Evolutionary conservation across 495 filamentous ascomycete species (phyloP), one percentile per base, ranked within the genome.

Genomic region (Neurospora terricola): DNA sequence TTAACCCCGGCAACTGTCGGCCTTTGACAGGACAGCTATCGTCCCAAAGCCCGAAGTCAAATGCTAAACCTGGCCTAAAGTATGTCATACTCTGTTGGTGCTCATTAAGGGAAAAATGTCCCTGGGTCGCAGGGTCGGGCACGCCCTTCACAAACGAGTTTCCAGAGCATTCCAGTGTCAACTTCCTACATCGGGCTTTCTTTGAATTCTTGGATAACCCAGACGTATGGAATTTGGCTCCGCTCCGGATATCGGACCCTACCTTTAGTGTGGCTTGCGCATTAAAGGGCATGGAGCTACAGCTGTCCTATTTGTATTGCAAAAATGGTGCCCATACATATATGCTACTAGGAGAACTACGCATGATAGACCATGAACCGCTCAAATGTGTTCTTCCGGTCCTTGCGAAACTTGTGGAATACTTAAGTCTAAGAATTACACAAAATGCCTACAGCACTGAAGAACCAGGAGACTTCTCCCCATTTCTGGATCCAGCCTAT

Each of bases 341-440:
- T 3, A 0, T 11, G 3, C 4, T 2, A 14, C 0, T 1, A 14
- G 3, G 1, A 1, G 1, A 2, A 5, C 5, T 59, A 59, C 21
- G 6, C 21, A 0, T 1, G 21, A 12, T 27, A 3, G 48, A 27
- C 21, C 0, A 2, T 27, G 23, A 59, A 59, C 48, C 48, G 5
- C 11, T 30, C 12, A 0, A 30, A 3, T 30, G 48, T 1, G 48
- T 59, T 16, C 5, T 59, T 16, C 48, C 48, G 0, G 48, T 59
- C 0, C 48, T 30, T 0, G 2, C 23, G 2, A 59, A 59, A 30
- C 0, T 59, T 30, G 48, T 5, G 48, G 48, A 59, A 0, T 8
- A 7, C 1, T 8, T 14, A 12, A 59, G 5, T 3, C 12, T 59
- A 0, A 30, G 0, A 14, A 59, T 59, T 4, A 1, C 10, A 30